phyloP scores from a whole-genome alignment of 2,329 filamentous ascomycete species.

The Cladophialophora bantiana region DNA sequence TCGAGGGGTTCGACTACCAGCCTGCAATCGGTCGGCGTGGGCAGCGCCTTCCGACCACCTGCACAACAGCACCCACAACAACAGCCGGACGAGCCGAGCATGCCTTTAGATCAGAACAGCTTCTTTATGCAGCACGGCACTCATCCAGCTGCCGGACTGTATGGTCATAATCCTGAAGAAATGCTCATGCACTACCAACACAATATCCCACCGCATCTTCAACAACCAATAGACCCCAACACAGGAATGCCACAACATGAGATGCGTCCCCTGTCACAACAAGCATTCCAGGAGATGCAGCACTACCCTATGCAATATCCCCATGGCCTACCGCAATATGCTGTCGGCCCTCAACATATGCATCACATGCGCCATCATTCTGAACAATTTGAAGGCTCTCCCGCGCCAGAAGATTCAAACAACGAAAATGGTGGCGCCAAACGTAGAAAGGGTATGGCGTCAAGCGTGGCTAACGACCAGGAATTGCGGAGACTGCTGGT shows the following conservation, averaged over 20 bases:
- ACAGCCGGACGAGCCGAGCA: constrained; percentile 27
- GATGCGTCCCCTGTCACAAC: constrained; percentile 38
- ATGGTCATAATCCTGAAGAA: constrained; percentile 32
- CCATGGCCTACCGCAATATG: constrained; percentile 47
- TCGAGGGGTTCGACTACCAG: constrained; percentile 57
- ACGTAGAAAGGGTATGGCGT: constrained; percentile 55
- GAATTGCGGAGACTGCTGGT: constrained; percentile 56
- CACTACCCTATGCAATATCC: constrained; percentile 51
- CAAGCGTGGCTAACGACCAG: constrained; percentile 58
- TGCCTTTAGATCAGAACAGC: constrained; percentile 35
- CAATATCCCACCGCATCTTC: constrained; percentile 32
- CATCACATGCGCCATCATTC: constrained; percentile 42
- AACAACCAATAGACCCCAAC: constrained; percentile 28
- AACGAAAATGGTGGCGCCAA: constrained; percentile 48
- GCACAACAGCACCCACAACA: constrained; percentile 35
- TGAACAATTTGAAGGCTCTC: constrained; percentile 47
- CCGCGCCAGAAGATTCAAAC: constrained; percentile 52
- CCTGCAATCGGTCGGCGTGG: constrained; percentile 52
- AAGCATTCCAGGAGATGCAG: constrained; percentile 40
- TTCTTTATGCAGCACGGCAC: constrained; percentile 36
- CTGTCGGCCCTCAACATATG: constrained; percentile 44
- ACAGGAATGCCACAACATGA: constrained; percentile 35
- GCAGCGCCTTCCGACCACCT: constrained; percentile 41
- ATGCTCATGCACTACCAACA: constrained; percentile 38
- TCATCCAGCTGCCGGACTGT: constrained; percentile 30